phyloP scores from a whole-genome alignment of 1,284 basidiomycete species.

The Trametes sp. region DNA sequence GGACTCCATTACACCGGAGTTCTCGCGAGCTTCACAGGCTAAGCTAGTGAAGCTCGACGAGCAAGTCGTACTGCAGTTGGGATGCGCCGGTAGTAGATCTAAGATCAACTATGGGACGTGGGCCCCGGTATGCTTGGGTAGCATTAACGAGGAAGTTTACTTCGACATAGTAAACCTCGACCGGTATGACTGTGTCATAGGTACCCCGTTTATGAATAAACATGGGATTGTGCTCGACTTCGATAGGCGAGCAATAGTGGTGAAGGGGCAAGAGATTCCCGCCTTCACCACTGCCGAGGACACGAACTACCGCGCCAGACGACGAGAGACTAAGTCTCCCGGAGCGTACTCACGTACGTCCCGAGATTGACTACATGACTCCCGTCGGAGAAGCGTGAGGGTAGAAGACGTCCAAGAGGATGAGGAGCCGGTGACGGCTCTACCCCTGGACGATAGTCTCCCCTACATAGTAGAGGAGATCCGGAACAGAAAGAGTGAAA shows the following conservation, averaged over 20 bases:
- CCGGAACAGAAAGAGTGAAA: not conserved
- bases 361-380: too few species aligned
- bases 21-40: conserved; percentile 21
- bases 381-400: not conserved
- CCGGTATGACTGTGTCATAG: conserved; percentile 41
- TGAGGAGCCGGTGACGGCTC: not conserved
- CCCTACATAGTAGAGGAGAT: conserved; percentile 1
- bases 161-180: conserved; percentile 44
- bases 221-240: conserved; percentile 39
- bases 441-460: not conserved
- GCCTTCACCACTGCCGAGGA: not conserved
- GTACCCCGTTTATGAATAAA: conserved; percentile 39
- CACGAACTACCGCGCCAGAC: not conserved
- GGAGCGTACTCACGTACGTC: too few species aligned
- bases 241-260: conserved; percentile 15
- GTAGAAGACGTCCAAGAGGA: not conserved
- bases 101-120: conserved; percentile 33
- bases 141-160: conserved; percentile 12
- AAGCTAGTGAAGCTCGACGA: conserved; percentile 31
- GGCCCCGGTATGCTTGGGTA: not conserved
- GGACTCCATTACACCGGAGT: conserved; percentile 34
- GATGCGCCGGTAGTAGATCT: conserved; percentile 35
- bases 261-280: conserved; percentile 7
- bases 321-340: not conserved
- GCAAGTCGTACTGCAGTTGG: conserved; percentile 35